Evolutionary conservation across 305 asterid species (phyloP).

Genomic region (Fraxinus platypoda): DNA sequence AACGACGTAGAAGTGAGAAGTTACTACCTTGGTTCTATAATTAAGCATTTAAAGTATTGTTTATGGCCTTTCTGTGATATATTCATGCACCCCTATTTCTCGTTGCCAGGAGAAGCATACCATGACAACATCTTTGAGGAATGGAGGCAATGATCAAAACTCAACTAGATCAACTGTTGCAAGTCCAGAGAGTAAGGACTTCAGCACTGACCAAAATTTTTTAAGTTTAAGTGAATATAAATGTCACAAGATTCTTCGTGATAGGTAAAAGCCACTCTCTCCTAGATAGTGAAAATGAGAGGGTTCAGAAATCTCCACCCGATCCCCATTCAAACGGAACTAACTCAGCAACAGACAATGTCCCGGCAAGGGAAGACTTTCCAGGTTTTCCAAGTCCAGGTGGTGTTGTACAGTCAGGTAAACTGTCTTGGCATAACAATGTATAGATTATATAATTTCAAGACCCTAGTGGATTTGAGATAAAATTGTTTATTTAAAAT

Average conservation of each 20-base stretch:
- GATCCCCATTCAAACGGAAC: conserved; percentile 42
- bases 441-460: neutral
- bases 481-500: neutral
- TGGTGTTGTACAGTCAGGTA: conserved; percentile 71
- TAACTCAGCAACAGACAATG: conserved; percentile 34
- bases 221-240: conserved; percentile 22
- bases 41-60: conserved; percentile 17
- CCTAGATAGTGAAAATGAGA: conserved; percentile 43
- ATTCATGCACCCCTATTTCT: conserved; percentile 19
- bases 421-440: conserved; percentile 9
- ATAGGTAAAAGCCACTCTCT: conserved; percentile 54
- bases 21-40: conserved; percentile 12
- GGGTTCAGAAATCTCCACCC: conserved; percentile 35
- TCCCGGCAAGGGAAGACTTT: conserved; percentile 53
- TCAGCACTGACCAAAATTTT: conserved; percentile 12
- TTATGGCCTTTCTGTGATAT: conserved; percentile 9
- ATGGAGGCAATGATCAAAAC: conserved; percentile 46
- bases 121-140: conserved; percentile 40
- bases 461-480: neutral
- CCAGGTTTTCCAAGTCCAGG: conserved; percentile 71
- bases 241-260: conserved; percentile 16
- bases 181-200: conserved; percentile 38
- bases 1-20: conserved; percentile 53
- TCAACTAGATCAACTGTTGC: conserved; percentile 46
- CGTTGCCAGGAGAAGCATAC: conserved; percentile 46